Evolutionary conservation across 345 rosid genomes (phyloP), one percentile per base, ranked within the genome.

Genomic region (Triadica sebifera): DNA sequence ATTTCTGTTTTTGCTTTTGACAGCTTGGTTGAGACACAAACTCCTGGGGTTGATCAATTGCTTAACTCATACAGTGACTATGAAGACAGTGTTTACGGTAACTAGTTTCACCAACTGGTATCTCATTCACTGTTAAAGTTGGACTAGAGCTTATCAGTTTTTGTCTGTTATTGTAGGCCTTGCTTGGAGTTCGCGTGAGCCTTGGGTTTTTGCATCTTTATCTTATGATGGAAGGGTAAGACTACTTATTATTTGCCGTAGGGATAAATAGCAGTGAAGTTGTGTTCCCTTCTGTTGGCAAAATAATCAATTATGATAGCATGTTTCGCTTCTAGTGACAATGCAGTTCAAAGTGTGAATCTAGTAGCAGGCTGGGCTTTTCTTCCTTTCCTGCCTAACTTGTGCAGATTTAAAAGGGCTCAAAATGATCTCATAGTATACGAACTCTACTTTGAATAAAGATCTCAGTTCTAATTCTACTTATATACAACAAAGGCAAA

Each of bases 211-310:
- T 80, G 96, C 98, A 52, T 91, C 99, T 17, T 66, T 93, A 70
- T 95, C 98, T 24, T 95, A 93, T 67, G 96, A 95, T 85, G 98
- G 97, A 72, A 86, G 97, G 92, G 97, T 92, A 84, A 86, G 92
- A 65, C 41, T 38, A 47, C 25, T 64, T 29, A 10, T 19, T 0
- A 69, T 17, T 39, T n/a, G n/a, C 15, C 24, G 45, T 20, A 8
- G 2, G 24, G 29, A 37, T 22, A 62, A 62, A 7, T 38, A 15
- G 17, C 7, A 38, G 47, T 37, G n/a, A 34, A 15, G 10, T 61
- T 34, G 3, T 34, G 16, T 34, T 38, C n/a, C 39, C 65, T 1
- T 61, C 19, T 25, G 39, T 11, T 51, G 17, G 37, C 56, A 47
- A 24, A 47, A 12, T 45, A 5, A 24, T 45, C 38, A 4, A 51